A percentile compares a stretch with the other conserved stretches of the same genome.
phyloP scores from a whole-genome alignment of 495 filamentous ascomycete species.

The Neurospora sp. region DNA sequence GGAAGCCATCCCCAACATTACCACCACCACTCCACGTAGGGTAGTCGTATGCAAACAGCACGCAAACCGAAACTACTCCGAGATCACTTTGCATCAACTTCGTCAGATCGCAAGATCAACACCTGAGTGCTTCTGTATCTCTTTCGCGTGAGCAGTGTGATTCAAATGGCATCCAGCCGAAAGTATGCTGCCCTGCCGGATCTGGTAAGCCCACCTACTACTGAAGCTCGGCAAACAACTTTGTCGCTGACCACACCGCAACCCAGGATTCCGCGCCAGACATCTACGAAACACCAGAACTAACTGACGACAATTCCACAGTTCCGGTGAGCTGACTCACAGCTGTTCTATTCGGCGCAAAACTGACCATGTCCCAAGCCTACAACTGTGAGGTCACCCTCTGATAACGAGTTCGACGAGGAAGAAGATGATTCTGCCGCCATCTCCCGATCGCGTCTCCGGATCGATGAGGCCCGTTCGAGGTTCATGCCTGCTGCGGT shows the following conservation, averaged over 20 bases:
- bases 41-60: too few relatives aligned
- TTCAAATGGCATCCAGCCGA: constrained; percentile 36
- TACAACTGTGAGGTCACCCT: constrained; percentile 54
- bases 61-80: too few relatives aligned
- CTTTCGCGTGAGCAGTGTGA: too few relatives aligned
- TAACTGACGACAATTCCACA: constrained; percentile 81
- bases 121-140: too few relatives aligned
- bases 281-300: constrained; percentile 88
- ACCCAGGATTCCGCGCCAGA: constrained; percentile 77
- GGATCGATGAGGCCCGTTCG: constrained; percentile 66
- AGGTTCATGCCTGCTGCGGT: constrained; percentile 66
- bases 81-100: too few relatives aligned
- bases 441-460: constrained; percentile 64
- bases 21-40: too few relatives aligned
- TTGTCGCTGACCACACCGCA: constrained; percentile 3
- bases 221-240: constrained; percentile 6
- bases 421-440: constrained; percentile 50
- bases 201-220: constrained; percentile 43
- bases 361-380: constrained; percentile 36
- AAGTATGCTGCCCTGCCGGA: constrained; percentile 85
- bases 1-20: too few relatives aligned
- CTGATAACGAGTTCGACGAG: constrained; percentile 54
- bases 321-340: constrained; percentile 46
- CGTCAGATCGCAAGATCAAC: too few relatives aligned
- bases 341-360: background rate